phyloP scores from a whole-genome alignment of 345 rosid genomes.

The Hibiscus syriacus region DNA sequence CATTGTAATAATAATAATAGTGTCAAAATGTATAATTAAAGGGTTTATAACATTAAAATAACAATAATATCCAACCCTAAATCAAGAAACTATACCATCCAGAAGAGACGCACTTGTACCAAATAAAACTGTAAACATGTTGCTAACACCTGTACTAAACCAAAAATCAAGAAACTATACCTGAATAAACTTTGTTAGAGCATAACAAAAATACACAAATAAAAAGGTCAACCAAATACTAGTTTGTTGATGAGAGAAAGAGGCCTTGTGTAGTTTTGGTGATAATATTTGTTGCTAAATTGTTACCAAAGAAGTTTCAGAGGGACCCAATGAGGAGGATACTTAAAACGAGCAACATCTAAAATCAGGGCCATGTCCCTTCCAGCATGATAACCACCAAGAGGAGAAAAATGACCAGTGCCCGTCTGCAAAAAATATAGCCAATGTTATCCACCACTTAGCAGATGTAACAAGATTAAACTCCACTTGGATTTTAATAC shows the following conservation, averaged over 20 bases:
- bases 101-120: background rate
- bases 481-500: background rate
- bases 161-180: background rate
- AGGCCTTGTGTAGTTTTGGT: background rate
- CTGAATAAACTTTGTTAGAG: background rate
- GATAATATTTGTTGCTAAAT: background rate
- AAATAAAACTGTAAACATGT: no score
- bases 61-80: no score
- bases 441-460: constrained; percentile 1
- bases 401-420: constrained; percentile 88
- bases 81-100: no score
- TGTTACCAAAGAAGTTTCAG: no score
- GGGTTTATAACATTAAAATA: no score
- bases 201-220: background rate
- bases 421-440: constrained; percentile 55
- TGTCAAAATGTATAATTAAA: no score
- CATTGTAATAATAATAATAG: no score
- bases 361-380: constrained; percentile 90
- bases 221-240: background rate
- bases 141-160: background rate
- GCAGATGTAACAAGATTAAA: background rate
- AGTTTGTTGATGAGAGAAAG: constrained; percentile 1
- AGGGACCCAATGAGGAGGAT: no score
- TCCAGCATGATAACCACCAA: constrained; percentile 86
- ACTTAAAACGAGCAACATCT: constrained; percentile 94